Conservation (phyloP, 2,329 filamentous ascomycete genomes). For the Clarireedia monteithiana region DNA sequence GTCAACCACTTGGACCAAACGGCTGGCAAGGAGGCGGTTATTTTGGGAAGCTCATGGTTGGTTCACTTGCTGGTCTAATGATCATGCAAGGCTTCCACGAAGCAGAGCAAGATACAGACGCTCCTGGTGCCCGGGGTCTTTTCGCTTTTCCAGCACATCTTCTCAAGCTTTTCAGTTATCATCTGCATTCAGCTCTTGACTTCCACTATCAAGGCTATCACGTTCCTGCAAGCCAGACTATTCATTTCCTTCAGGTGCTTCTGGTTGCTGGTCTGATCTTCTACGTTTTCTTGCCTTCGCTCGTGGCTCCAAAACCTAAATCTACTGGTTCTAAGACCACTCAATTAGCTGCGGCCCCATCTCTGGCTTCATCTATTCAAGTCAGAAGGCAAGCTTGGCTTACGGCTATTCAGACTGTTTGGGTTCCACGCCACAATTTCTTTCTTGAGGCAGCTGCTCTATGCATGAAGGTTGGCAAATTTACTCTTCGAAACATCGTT, state of each 20-base stretch:
- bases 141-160: conserved; percentile 55
- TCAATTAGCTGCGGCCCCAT: conserved; percentile 49
- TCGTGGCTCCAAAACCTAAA: conserved; percentile 35
- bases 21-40: conserved; percentile 51
- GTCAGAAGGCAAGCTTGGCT: conserved; percentile 86
- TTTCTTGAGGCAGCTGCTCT: conserved; percentile 78
- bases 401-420: conserved; percentile 85
- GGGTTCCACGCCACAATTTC: conserved; percentile 82
- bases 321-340: conserved; percentile 47
- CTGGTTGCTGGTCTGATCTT: conserved; percentile 46
- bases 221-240: conserved; percentile 35
- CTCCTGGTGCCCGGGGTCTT: conserved; percentile 58
- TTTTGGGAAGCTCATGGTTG: conserved; percentile 73
- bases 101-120: conserved; percentile 52
- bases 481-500: conserved; percentile 69
- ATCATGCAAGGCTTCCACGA: conserved; percentile 72
- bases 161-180: conserved; percentile 40
- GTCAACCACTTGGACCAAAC: conserved; percentile 48
- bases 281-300: conserved; percentile 47
- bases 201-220: conserved; percentile 48
- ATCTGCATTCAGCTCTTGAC: conserved; percentile 33
- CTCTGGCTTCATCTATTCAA: conserved; percentile 73
- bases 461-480: conserved; percentile 71
- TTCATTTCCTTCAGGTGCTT: conserved; percentile 45
- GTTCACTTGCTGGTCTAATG: conserved; percentile 87